Evolutionary conservation across 305 asterid genomes (phyloP), one percentile per base, ranked within the genome.

Genomic region (Nicotiana rustica): DNA sequence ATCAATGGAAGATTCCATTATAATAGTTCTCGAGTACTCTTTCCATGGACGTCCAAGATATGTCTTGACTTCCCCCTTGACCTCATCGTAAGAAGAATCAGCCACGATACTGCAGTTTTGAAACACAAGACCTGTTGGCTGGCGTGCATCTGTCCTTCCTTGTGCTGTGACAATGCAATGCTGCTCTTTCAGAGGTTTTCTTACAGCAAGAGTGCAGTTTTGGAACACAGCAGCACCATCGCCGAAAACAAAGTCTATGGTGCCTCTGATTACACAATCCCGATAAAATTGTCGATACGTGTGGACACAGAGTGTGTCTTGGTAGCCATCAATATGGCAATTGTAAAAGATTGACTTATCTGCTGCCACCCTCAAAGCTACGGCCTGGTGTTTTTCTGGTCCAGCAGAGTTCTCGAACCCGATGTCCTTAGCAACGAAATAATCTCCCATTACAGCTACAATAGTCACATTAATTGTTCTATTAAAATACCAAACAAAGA

Each of bases 21-120:
- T 83, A 4, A 95, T 79, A 61, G 98, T 92, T 71, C 98, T 88
- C 0, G 98, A 95, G 35, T 33, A 95, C 77, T 91, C 91, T 71
- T 93, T 95, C 98, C 97, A 95, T 0, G 98, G 98, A 80, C 97
- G 80, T 10, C 93, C 98, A 0, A 95, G 90, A 81, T 89, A 95
- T 1, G 97, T 83, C 68, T 89, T 89, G 78, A 85, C n/a, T 41
- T 80, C 62, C 81, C 76, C 67, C 79, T 89, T 87, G 0, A 82
- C 17, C 0, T 90, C 90, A 5, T 77, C 79, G 2, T 86, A 88
- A 10, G 76, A 93, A 0, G 89, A 87, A 69, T 87, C 92, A 0
- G 97, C 92, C 57, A 82, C 78, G n/a, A 95, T 78, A 1, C 91
- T 88, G 89, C 98, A 93, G 85, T 95, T 95, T 44, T 95, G 98